A percentile compares a stretch with the other conserved stretches of the same genome.
phyloP scores from a whole-genome alignment of 1,139 yeast genomes.

The Candida albicans region DNA sequence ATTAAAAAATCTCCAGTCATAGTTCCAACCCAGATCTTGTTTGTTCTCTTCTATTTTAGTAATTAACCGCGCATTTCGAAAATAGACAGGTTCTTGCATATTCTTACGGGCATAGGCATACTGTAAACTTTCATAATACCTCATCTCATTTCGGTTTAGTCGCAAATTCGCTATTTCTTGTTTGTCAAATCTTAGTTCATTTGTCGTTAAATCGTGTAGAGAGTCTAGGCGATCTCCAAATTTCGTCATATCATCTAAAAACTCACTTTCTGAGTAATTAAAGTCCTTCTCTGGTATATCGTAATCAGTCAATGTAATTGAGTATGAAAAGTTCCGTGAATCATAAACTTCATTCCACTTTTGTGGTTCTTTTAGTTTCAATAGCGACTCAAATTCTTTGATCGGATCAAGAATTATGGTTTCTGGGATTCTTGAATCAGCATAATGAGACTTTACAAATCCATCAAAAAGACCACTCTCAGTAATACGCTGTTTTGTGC shows the following conservation, averaged over 20 bases:
- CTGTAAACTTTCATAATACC: not conserved
- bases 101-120: not conserved
- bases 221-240: conserved; percentile 23
- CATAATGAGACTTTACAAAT: conserved; percentile 21
- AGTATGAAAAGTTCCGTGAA: conserved; percentile 17
- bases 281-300: conserved; percentile 20
- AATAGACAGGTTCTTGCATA: not conserved
- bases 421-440: conserved; percentile 8
- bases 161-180: conserved; percentile 13
- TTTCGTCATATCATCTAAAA: conserved; percentile 25
- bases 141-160: not conserved
- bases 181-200: conserved; percentile 24
- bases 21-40: conserved; percentile 32
- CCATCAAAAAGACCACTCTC: conserved; percentile 26
- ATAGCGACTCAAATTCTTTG: conserved; percentile 17
- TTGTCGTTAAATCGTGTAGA: conserved; percentile 24
- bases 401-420: conserved; percentile 19
- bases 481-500: conserved; percentile 20
- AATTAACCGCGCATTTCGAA: not conserved
- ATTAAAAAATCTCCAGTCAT: conserved; percentile 49
- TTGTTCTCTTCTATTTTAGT: not conserved
- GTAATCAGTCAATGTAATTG: conserved; percentile 15
- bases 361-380: conserved; percentile 15
- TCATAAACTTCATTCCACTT: conserved; percentile 12
- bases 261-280: conserved; percentile 24